These are phyloP conservation scores for Termitomyces sp. DNA, from an alignment of 768 basidiomycete genomes.

Conservation along the genomic window DNA sequence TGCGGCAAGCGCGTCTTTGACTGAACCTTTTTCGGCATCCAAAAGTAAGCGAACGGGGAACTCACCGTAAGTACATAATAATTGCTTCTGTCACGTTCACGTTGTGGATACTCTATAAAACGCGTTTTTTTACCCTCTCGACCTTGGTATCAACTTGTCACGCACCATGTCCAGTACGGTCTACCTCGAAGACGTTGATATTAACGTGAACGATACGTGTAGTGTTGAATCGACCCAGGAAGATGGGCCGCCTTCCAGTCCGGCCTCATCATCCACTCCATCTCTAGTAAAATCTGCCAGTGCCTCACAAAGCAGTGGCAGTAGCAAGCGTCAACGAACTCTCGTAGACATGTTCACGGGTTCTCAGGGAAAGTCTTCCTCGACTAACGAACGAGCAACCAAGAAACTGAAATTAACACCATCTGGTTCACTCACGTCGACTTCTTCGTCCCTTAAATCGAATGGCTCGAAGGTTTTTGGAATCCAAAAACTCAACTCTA, in stretches of 20 bases:
- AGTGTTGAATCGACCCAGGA: slow-evolving; percentile 4
- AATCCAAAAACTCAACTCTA: slow-evolving; percentile 45
- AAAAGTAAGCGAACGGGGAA: too few species aligned
- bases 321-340: slow-evolving; percentile 53
- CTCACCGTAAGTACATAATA: not conserved
- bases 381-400: slow-evolving; percentile 20
- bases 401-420: slow-evolving; percentile 44
- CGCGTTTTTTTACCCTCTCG: slow-evolving; percentile 9
- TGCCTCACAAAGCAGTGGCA: slow-evolving; percentile 4
- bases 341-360: slow-evolving; percentile 57
- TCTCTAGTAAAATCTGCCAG: not conserved
- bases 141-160: not conserved
- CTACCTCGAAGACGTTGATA: slow-evolving; percentile 43
- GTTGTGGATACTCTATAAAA: not conserved
- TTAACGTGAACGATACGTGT: not conserved
- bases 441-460: slow-evolving; percentile 13
- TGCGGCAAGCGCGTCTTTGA: not conserved
- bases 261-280: not conserved
- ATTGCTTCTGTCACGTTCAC: not conserved
- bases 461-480: slow-evolving; percentile 12
- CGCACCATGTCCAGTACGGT: slow-evolving; percentile 17
- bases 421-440: slow-evolving; percentile 16
- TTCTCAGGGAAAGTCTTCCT: slow-evolving; percentile 18
- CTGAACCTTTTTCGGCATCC: too few species aligned
- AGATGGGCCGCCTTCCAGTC: slow-evolving; percentile 7